Conservation (phyloP, 305 asterid species). For the Fraxinus dipetala region DNA sequence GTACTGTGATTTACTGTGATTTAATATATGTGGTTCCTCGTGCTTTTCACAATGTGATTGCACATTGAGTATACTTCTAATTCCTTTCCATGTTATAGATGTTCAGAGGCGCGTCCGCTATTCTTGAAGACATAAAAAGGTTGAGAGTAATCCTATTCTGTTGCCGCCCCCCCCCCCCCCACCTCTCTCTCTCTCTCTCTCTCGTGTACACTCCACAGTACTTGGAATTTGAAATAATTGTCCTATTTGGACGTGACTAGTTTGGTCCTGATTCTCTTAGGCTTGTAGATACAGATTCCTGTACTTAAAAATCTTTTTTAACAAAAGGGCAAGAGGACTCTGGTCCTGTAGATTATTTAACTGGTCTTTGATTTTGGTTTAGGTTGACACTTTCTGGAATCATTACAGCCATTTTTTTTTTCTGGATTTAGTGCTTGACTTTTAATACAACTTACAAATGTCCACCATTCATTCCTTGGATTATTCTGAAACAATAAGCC, state of each 20-base stretch:
- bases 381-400: conserved; percentile 14
- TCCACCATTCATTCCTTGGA: neutral
- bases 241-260: neutral
- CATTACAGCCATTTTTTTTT: neutral
- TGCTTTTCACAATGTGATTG: conserved; percentile 18
- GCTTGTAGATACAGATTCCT: neutral
- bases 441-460: neutral
- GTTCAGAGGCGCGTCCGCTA: conserved; percentile 85
- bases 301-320: neutral
- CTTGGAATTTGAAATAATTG: neutral
- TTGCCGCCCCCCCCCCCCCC: conserved; percentile 16
- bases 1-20: conserved; percentile 32
- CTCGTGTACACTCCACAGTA: neutral
- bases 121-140: conserved; percentile 84
- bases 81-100: conserved; percentile 48
- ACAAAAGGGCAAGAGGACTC: neutral
- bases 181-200: neutral
- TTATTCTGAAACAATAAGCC: neutral
- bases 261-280: neutral
- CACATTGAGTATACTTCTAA: conserved; percentile 19
- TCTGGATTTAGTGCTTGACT: neutral
- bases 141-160: conserved; percentile 41
- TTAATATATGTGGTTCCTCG: neutral
- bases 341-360: conserved; percentile 13
- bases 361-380: neutral